phyloP scores from a whole-genome alignment of 2,329 filamentous ascomycete species.

The Verticillium albo-atrum region DNA sequence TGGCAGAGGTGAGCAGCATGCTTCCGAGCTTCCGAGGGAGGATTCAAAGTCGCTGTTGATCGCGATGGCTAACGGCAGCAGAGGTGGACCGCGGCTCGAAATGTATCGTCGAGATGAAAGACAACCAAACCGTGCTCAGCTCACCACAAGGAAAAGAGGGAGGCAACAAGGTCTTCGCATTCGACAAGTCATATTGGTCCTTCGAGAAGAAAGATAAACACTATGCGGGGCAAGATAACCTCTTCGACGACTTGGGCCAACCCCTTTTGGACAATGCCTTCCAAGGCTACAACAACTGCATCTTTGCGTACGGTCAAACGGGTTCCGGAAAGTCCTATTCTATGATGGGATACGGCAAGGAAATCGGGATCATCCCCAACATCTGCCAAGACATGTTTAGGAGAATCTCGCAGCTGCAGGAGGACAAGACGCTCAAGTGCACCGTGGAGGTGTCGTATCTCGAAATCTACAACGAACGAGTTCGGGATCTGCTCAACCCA shows the following conservation, averaged over 20 bases:
- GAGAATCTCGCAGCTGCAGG: constrained; percentile 66
- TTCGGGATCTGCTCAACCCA: constrained; percentile 91
- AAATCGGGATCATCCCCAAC: constrained; percentile 90
- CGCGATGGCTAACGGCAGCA: constrained; percentile 30
- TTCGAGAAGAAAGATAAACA: constrained; percentile 77
- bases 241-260: constrained; percentile 83
- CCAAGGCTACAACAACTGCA: constrained; percentile 98
- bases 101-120: constrained; percentile 98
- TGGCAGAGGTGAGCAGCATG: constrained; percentile 66
- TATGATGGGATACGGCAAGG: constrained; percentile 99
- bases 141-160: constrained; percentile 68
- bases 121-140: constrained; percentile 79
- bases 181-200: constrained; percentile 97
- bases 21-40: neutral
- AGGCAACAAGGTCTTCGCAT: constrained; percentile 82
- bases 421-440: constrained; percentile 74
- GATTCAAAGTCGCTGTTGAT: neutral
- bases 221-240: constrained; percentile 85
- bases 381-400: constrained; percentile 99
- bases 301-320: constrained; percentile 98
- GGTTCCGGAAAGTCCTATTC: constrained; percentile 98
- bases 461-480: constrained; percentile 98
- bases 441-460: constrained; percentile 98
- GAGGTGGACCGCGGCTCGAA: constrained; percentile 87
- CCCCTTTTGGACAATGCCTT: constrained; percentile 97